Conservation (phyloP, 2,329 filamentous ascomycete species). For the Fusarium camptoceras region DNA sequence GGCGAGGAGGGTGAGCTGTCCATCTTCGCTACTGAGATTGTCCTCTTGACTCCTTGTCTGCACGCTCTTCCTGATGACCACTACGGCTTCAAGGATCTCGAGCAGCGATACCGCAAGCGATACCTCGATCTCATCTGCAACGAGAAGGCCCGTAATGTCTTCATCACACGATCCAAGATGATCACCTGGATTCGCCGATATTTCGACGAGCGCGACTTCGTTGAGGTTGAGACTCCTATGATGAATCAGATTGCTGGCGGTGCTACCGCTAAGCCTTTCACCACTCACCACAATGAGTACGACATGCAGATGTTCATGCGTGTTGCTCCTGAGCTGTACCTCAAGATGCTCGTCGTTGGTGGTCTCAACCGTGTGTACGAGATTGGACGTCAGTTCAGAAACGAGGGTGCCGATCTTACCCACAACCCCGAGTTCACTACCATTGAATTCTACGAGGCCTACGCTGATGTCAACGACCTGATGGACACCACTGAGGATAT, state of each 20-base stretch:
- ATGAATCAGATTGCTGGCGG: constrained; percentile 96
- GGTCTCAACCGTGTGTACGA: constrained; percentile 96
- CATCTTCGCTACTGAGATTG: constrained; percentile 88
- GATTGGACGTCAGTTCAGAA: constrained; percentile 94
- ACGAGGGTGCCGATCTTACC: constrained; percentile 79
- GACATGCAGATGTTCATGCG: constrained; percentile 96
- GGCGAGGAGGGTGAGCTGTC: constrained; percentile 84
- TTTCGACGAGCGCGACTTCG: constrained; percentile 88
- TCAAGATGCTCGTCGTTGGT: constrained; percentile 96
- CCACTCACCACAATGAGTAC: constrained; percentile 95
- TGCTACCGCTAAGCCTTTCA: constrained; percentile 92
- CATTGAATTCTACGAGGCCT: constrained; percentile 97
- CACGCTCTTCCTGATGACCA: constrained; percentile 82
- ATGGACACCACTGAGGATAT: constrained; percentile 88
- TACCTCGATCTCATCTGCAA: constrained; percentile 99
- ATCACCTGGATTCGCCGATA: constrained; percentile 88
- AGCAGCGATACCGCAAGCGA: constrained; percentile 91
- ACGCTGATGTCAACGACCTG: constrained; percentile 89
- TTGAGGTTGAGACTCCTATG: constrained; percentile 97
- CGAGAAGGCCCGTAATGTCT: constrained; percentile 82
- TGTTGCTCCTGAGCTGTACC: constrained; percentile 92
- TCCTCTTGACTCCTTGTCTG: constrained; percentile 89
- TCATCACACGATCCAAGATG: constrained; percentile 88
- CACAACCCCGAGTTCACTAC: constrained; percentile 99
- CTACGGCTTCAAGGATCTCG: constrained; percentile 95